Evolutionary conservation across 768 basidiomycete genomes (phyloP).

Genomic region (Amanita inopinata): DNA sequence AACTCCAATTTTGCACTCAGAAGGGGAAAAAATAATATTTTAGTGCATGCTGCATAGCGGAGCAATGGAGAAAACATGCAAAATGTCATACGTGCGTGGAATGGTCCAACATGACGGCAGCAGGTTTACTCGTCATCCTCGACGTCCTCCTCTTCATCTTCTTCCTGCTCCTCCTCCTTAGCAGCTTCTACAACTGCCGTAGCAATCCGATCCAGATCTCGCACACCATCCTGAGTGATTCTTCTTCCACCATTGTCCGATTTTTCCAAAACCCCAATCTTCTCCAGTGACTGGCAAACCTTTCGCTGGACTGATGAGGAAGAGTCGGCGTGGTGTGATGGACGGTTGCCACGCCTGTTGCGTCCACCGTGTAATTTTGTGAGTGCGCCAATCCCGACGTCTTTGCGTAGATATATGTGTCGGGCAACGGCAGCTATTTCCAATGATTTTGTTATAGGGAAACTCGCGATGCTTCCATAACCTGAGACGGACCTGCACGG

Average conservation of each 20-base stretch:
- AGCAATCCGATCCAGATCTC: conserved; percentile 90
- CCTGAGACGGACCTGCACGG: conserved; percentile 72
- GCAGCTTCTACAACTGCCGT: conserved; percentile 77
- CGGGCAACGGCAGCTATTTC: conserved; percentile 83
- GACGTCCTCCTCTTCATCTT: conserved; percentile 62
- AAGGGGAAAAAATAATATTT: conserved; percentile 20
- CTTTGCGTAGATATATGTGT: conserved; percentile 99
- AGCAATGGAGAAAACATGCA: conserved; percentile 28
- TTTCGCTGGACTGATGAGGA: conserved; percentile 89
- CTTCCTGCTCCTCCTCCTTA: conserved; percentile 67
- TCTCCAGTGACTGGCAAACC: conserved; percentile 94
- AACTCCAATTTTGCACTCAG: too few relatives aligned
- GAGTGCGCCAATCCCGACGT: conserved; percentile 87
- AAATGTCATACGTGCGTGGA: conserved; percentile 23
- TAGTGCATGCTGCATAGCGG: conserved; percentile 33
- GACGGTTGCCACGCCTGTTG: conserved; percentile 93
- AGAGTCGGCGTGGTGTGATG: conserved; percentile 84
- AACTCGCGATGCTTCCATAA: conserved; percentile 3
- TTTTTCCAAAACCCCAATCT: conserved; percentile 96
- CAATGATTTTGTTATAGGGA: conserved; percentile 2
- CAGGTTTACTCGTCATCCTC: conserved; percentile 43
- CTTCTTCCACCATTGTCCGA: conserved; percentile 89
- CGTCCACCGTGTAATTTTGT: conserved; percentile 95
- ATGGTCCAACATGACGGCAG: conserved; percentile 8
- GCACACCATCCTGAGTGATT: conserved; percentile 94